Percentiles rank a stretch among this genome's conserved stretches.
Conservation (phyloP, 192 early-diverging fungal species). For the Umbelopsis vinacea region DNA sequence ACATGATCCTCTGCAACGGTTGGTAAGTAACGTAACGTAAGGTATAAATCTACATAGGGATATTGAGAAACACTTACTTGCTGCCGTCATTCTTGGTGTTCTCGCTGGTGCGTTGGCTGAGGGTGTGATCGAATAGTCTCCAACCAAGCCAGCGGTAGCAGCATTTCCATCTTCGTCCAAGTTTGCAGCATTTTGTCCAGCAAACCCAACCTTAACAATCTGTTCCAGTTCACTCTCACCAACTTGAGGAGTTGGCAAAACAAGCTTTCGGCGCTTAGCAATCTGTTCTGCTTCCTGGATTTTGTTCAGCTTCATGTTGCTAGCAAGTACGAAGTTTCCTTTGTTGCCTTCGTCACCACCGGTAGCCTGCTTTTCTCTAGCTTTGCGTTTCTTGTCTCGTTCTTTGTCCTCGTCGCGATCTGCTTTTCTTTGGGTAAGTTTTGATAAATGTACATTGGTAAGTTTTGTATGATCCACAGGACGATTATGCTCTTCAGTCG, state of each 20-base stretch:
- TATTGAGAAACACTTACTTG: slow-evolving; percentile 36
- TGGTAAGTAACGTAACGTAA: neutral
- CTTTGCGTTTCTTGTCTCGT: slow-evolving; percentile 77
- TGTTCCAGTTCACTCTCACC: slow-evolving; percentile 89
- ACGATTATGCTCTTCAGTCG: slow-evolving; percentile 79
- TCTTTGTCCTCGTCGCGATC: slow-evolving; percentile 86
- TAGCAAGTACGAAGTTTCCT: slow-evolving; percentile 63
- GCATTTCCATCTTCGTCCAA: slow-evolving; percentile 57
- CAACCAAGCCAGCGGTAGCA: slow-evolving; percentile 71
- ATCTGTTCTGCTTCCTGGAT: slow-evolving; percentile 75
- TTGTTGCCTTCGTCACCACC: slow-evolving; percentile 58
- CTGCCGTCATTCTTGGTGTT: slow-evolving; percentile 63
- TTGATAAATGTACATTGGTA: slow-evolving; percentile 73
- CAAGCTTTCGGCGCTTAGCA: slow-evolving; percentile 74
- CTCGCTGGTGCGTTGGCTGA: slow-evolving; percentile 55
- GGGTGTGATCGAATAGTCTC: slow-evolving; percentile 70
- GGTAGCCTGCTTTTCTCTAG: slow-evolving; percentile 58
- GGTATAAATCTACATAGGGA: slow-evolving; percentile 7
- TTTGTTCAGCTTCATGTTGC: slow-evolving; percentile 50
- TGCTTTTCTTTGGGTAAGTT: slow-evolving; percentile 83
- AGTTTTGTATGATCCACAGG: slow-evolving; percentile 64
- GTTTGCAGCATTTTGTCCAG: slow-evolving; percentile 74
- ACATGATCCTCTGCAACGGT: slow-evolving; percentile 60
- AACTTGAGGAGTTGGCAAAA: slow-evolving; percentile 91
- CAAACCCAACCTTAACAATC: slow-evolving; percentile 87